Base-by-base conservation (phyloP, 1,284 basidiomycete species). In the Marasmius fiardii region DNA sequence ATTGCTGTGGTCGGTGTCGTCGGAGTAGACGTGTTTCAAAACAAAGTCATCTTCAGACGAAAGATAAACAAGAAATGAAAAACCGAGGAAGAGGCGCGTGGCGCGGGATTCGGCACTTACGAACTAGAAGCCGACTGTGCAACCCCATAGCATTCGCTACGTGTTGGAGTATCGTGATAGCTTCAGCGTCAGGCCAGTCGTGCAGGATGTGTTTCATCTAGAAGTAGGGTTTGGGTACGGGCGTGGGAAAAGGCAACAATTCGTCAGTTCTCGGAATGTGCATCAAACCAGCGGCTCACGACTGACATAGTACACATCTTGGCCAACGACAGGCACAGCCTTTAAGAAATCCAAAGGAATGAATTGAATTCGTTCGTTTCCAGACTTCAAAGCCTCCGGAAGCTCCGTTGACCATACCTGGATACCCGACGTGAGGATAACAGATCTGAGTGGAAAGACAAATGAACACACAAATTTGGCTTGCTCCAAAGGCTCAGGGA, bases 141-240 rank as follows among this genome's bases (percentile, higher is more conserved):
- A 47, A 48, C 20, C 14, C 18, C 39, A 57, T 51, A 18, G 24
- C 56, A 8, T 24, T 34, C 8, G 39, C 24, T 11, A 57, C 39
- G 21, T 43, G 37, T 7, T 39, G 23, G 26, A 57, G 21, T 24
- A 57, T 57, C 1, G 23, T 37, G 16, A 54, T 31, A 20, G 47
- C 52, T 10, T 50, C 52, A 14, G 37, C 6, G 28, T 57, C 56
- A 3, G 52, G 56, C 56, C 56, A 56, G 28, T 56, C 43, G 48
- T 55, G 54, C 16, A 55, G 37, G 21, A 57, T 54, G 39, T 53
- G 41, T 26, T 49, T 53, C 52, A 57, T 43, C 52, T 57, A 44
- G 14, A 26, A n/a, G 24, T 28, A n/a, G 6, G 11, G 33, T 2
- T n/a, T n/a, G n/a, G n/a, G n/a, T n/a, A n/a, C n/a, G n/a, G n/a